phyloP scores from a whole-genome alignment of 768 basidiomycete genomes.

The Hericium erinaceus region DNA sequence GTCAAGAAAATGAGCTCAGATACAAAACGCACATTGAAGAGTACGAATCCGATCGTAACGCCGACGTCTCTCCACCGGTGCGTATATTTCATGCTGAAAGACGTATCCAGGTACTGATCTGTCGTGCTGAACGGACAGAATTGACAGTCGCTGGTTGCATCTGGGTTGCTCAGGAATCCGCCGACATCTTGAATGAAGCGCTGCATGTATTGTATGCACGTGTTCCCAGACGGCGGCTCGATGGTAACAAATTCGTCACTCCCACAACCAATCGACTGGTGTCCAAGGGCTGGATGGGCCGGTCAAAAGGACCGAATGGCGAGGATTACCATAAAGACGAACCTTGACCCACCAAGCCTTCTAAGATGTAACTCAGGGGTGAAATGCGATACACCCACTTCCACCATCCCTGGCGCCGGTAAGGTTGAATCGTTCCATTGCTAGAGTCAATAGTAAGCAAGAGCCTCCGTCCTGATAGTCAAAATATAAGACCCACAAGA shows the following conservation, averaged over 20 bases:
- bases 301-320: not conserved
- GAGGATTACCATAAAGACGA: slow-evolving; percentile 8
- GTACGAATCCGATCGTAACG: slow-evolving; percentile 31
- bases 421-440: slow-evolving; percentile 40
- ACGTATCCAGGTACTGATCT: slow-evolving; percentile 42
- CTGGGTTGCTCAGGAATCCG: slow-evolving; percentile 37
- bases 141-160: slow-evolving; percentile 30
- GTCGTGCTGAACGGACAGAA: slow-evolving; percentile 51
- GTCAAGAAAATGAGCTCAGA: too few relatives aligned
- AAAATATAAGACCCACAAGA: slow-evolving; percentile 26
- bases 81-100: slow-evolving; percentile 54
- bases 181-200: slow-evolving; percentile 32
- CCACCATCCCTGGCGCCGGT: slow-evolving; percentile 34
- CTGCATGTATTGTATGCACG: slow-evolving; percentile 37
- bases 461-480: not conserved
- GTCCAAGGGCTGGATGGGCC: slow-evolving; percentile 36
- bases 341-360: slow-evolving; percentile 36
- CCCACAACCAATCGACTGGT: slow-evolving; percentile 42
- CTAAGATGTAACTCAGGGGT: slow-evolving; percentile 30
- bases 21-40: slow-evolving; percentile 31
- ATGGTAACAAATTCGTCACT: slow-evolving; percentile 49
- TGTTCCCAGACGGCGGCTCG: slow-evolving; percentile 33
- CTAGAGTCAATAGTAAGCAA: slow-evolving; percentile 15
- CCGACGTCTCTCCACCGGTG: slow-evolving; percentile 41
- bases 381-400: slow-evolving; percentile 30